Base-by-base conservation (phyloP, 192 early-diverging fungal species). In the Entomortierella chlamydospora region DNA sequence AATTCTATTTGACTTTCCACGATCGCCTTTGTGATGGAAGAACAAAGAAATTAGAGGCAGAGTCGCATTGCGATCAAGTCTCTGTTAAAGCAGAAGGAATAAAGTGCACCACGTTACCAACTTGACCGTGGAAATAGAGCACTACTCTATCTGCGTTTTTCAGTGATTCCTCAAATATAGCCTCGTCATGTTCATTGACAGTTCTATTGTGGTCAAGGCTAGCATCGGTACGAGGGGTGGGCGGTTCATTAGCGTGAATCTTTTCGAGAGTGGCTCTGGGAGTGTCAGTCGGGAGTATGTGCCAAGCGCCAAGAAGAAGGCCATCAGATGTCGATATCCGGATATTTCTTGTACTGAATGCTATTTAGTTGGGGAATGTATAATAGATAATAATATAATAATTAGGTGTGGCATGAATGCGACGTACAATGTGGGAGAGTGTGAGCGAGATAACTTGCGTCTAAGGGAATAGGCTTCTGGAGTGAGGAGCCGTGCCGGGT, bases 81-180 rank as follows among this genome's bases (percentile, higher is more conserved):
- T n/a, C n/a, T n/a, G n/a, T n/a, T n/a, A n/a, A 20, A 41, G 57
- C 28, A 39, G 9, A 11, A 59, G 9, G 45, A 17, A 47, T 20
- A 47, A 12, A 20, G 0, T 20, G 25, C 37, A n/a, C n/a, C 17
- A 45, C 59, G 22, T 73, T 37, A 82, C 80, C 71, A 17, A 73
- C 60, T 64, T 82, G 80, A 22, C 80, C 80, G 37, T 82, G 80
- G 26, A 82, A 82, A 39, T 82, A 82, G 29, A 82, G 60, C 25
- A 82, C 57, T 1, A 73, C 71, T 22, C 30, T 64, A 0, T 82
- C 67, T 11, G 80, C 70, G 13, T 37, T 52, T 18, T 59, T 54
- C 0, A 82, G 31, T 4, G 67, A 51, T 1, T 64, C 51, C 28
- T 82, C 80, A 55, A 73, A 82, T 12, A 82, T 60, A 17, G 41